A percentile compares a stretch with the other conserved stretches of the same genome.
Conservation (phyloP, 306 rosid genomes). For the Prosopis cineraria region DNA sequence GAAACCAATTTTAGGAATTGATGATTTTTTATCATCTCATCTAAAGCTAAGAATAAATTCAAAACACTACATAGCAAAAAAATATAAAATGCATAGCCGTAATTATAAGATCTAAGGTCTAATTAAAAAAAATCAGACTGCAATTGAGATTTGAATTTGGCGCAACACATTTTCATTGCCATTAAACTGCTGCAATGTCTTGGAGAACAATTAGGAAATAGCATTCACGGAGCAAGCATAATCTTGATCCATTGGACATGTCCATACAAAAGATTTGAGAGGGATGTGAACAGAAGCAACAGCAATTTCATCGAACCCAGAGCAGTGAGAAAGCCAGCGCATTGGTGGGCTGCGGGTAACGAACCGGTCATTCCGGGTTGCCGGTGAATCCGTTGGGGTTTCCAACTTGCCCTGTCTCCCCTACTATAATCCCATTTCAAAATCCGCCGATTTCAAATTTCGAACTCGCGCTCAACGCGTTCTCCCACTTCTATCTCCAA, state of each 20-base stretch:
- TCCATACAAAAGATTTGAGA: background rate
- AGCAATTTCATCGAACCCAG: background rate
- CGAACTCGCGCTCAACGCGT: conserved; percentile 51
- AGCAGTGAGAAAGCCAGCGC: background rate
- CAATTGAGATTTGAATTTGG: no score
- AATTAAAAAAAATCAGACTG: no score
- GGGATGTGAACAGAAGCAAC: background rate
- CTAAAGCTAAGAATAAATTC: no score
- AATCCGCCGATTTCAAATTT: conserved; percentile 60
- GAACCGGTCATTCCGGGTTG: background rate
- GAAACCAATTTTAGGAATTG: no score
- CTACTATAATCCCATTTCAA: background rate
- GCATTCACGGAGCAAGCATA: background rate
- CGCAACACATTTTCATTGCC: no score
- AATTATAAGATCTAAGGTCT: no score
- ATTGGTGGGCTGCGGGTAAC: background rate
- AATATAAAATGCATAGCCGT: no score
- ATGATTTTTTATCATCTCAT: no score
- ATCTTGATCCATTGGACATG: background rate
- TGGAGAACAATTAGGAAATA: no score
- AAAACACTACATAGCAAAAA: no score
- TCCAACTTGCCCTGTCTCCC: no score
- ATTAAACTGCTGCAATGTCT: background rate
- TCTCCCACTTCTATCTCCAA: conserved; percentile 1
- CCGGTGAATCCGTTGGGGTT: conserved; percentile 6